Conservation (phyloP, 345 rosid species). For the Angophora floribunda region DNA sequence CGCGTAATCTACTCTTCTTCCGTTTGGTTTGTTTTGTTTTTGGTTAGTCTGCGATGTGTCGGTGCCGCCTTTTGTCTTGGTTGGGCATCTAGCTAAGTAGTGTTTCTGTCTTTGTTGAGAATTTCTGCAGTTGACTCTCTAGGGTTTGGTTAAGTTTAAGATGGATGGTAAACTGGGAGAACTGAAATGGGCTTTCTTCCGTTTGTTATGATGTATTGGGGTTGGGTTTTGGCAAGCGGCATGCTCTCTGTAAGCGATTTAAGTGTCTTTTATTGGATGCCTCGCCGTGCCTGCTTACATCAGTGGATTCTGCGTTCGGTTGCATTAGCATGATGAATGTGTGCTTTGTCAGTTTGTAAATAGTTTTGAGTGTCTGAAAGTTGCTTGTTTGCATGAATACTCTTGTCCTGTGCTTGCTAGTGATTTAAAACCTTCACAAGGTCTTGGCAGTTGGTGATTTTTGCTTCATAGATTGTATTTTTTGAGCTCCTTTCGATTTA, state of each 20-base stretch:
- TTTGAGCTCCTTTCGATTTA: neutral
- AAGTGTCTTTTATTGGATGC: neutral
- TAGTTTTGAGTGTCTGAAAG: neutral
- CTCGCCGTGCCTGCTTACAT: neutral
- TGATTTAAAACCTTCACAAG: neutral
- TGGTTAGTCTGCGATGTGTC: neutral
- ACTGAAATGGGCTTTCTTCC: neutral
- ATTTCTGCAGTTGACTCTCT: neutral
- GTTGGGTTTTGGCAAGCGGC: neutral
- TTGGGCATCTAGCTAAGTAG: neutral
- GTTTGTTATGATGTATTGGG: neutral
- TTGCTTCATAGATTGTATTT: neutral
- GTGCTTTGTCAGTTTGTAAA: neutral
- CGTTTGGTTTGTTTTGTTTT: neutral
- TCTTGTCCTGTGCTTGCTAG: neutral
- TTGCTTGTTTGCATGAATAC: neutral
- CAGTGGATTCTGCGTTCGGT: neutral
- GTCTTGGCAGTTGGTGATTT: neutral
- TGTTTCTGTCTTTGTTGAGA: neutral
- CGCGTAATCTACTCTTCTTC: constrained; percentile 21
- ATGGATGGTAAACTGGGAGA: neutral
- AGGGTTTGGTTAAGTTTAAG: neutral
- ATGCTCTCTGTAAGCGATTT: neutral
- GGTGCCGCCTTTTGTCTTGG: neutral
- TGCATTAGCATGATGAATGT: neutral